These are phyloP conservation scores for Circinella minor DNA, from an alignment of 371 early-diverging fungal genomes.

Conservation along the genomic window DNA sequence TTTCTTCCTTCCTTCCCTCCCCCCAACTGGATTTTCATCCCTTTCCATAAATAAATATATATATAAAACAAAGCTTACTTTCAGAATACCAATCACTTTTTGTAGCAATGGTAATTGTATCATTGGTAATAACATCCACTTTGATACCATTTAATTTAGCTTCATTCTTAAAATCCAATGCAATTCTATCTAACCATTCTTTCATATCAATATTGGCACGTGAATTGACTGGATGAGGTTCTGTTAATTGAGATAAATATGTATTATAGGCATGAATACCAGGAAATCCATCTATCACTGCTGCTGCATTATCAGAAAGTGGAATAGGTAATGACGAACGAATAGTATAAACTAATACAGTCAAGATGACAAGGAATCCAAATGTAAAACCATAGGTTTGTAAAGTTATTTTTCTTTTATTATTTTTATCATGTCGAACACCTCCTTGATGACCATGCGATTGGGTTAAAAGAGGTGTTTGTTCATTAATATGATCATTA, in stretches of 20 bases:
- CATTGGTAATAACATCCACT: conserved; percentile 49
- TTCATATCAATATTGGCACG: conserved; percentile 47
- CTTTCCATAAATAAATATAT: too few relatives aligned
- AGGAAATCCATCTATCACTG: conserved; percentile 36
- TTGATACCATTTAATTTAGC: conserved; percentile 36
- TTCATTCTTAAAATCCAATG: conserved; percentile 40
- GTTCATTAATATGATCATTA: conserved; percentile 8
- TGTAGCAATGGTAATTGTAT: conserved; percentile 31
- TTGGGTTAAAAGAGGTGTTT: conserved; percentile 11
- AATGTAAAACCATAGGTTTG: conserved; percentile 27
- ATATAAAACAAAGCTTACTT: conserved; percentile 26
- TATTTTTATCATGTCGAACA: not conserved
- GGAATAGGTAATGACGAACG: conserved; percentile 48
- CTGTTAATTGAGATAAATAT: conserved; percentile 54
- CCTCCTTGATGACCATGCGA: not conserved
- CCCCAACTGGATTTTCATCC: not conserved
- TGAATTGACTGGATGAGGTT: conserved; percentile 59
- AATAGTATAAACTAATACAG: conserved; percentile 21
- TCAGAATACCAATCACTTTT: conserved; percentile 33
- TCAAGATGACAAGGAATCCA: conserved; percentile 22
- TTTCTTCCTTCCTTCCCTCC: not conserved
- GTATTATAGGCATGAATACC: conserved; percentile 57
- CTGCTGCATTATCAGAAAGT: conserved; percentile 48
- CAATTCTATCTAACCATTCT: conserved; percentile 38
- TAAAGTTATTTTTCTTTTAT: not conserved